phyloP scores from a whole-genome alignment of 495 filamentous ascomycete genomes.

The Penicillium lagena region DNA sequence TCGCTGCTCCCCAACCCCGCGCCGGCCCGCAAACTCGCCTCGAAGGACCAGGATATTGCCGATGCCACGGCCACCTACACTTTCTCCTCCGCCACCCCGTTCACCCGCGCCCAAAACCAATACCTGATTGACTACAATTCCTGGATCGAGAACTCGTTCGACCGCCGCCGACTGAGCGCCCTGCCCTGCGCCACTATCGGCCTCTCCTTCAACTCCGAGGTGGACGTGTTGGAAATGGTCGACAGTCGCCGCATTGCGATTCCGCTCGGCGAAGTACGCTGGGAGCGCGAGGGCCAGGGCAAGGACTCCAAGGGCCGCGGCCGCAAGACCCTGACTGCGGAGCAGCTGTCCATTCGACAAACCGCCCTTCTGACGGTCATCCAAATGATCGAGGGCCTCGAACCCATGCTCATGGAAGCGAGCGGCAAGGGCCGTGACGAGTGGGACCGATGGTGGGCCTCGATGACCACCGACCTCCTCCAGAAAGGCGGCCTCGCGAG shows the following conservation, averaged over 20 bases:
- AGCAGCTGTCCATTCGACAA: conserved; percentile 67
- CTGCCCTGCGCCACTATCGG: conserved; percentile 77
- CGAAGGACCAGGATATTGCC: conserved; percentile 55
- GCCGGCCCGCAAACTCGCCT: conserved; percentile 43
- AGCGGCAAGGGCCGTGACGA: conserved; percentile 84
- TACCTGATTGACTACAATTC: conserved; percentile 79
- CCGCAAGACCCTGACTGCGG: conserved; percentile 51
- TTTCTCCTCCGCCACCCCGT: conserved; percentile 76
- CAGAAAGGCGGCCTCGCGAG: conserved; percentile 69
- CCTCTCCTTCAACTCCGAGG: conserved; percentile 73
- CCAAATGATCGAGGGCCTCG: conserved; percentile 81
- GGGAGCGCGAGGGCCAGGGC: conserved; percentile 64
- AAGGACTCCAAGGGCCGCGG: conserved; percentile 32
- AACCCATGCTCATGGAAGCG: conserved; percentile 73
- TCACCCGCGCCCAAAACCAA: conserved; percentile 68
- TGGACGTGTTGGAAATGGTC: conserved; percentile 62
- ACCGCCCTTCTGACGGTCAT: conserved; percentile 78
- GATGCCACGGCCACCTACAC: conserved; percentile 69
- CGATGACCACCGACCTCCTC: conserved; percentile 78
- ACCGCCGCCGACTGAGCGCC: conserved; percentile 60
- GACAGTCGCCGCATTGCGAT: conserved; percentile 74
- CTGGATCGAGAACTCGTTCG: conserved; percentile 73
- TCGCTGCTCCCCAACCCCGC: conserved; percentile 71
- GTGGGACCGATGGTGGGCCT: conserved; percentile 86
- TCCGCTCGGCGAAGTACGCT: conserved; percentile 77